These are phyloP conservation scores for Ettlia oleoabundans DNA, from an alignment of 139 green algal genomes.

Conservation along the genomic window DNA sequence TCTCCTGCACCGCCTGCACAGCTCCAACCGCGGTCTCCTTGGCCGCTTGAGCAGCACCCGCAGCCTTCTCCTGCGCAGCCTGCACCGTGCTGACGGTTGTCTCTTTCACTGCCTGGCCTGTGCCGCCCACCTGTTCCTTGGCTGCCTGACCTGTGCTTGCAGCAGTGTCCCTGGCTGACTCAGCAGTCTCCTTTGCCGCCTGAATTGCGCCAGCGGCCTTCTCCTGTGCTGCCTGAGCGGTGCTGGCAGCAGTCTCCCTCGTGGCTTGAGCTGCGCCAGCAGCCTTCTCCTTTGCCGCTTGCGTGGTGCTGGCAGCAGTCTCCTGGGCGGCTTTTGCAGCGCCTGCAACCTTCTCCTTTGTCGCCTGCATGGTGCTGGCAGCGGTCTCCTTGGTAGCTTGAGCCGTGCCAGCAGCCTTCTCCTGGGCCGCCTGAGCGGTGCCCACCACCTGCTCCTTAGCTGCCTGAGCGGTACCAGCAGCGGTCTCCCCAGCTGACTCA, in stretches of 20 bases:
- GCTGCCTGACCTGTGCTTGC: background rate
- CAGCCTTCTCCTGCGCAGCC: background rate
- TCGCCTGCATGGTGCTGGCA: too few species aligned
- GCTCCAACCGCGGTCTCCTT: background rate
- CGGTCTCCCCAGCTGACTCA: conserved; percentile 2
- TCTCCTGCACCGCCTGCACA: conserved; percentile 14
- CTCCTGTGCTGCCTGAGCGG: background rate
- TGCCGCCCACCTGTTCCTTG: background rate
- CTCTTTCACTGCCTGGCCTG: background rate
- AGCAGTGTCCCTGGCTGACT: conserved; percentile 1
- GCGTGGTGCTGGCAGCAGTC: background rate
- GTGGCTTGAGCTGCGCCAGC: background rate
- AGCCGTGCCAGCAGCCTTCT: background rate
- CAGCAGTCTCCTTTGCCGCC: too few species aligned
- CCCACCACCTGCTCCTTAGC: background rate
- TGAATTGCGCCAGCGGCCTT: background rate
- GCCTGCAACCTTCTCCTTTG: too few species aligned
- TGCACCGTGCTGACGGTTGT: too few species aligned
- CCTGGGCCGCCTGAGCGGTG: background rate
- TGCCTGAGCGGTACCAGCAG: background rate
- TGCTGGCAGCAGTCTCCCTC: background rate
- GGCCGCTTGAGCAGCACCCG: background rate
- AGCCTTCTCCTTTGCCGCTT: background rate
- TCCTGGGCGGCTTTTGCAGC: background rate
- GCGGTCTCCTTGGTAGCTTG: too few species aligned